These are phyloP conservation scores for Globisporangium nagaii DNA, from an alignment of 352 stramenopile species.

Conservation along the genomic window DNA sequence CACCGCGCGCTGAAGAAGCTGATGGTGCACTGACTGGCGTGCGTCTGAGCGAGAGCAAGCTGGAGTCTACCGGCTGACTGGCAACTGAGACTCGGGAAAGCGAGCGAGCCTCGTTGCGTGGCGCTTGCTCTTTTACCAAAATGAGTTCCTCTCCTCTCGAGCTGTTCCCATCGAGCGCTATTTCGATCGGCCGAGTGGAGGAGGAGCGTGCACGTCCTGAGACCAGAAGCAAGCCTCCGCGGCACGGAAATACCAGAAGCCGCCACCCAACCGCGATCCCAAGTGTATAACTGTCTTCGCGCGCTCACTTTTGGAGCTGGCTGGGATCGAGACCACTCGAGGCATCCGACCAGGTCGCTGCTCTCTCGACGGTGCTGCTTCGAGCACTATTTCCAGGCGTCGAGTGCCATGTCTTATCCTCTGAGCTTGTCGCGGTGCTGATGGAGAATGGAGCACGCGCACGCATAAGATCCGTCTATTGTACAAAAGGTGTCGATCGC, in stretches of 20 bases:
- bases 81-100: background rate
- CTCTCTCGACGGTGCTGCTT: background rate
- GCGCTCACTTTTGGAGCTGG: background rate
- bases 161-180: background rate
- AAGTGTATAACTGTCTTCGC: constrained; percentile 1
- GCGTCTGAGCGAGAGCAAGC: background rate
- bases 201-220: background rate
- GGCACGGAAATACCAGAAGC: constrained; percentile 1
- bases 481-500: background rate
- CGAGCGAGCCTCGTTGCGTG: background rate
- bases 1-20: background rate
- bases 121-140: constrained; percentile 31
- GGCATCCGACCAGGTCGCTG: no score
- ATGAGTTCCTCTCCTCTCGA: constrained; percentile 9
- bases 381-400: background rate
- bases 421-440: no score
- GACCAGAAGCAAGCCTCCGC: background rate
- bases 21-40: no score
- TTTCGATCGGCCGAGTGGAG: background rate
- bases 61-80: background rate
- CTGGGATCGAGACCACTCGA: background rate
- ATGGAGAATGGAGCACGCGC: no score
- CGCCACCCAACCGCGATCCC: constrained; percentile 1
- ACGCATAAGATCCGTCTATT: background rate
- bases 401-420: background rate